phyloP scores from a whole-genome alignment of 345 rosid genomes.

The Pelargonium nanum region DNA sequence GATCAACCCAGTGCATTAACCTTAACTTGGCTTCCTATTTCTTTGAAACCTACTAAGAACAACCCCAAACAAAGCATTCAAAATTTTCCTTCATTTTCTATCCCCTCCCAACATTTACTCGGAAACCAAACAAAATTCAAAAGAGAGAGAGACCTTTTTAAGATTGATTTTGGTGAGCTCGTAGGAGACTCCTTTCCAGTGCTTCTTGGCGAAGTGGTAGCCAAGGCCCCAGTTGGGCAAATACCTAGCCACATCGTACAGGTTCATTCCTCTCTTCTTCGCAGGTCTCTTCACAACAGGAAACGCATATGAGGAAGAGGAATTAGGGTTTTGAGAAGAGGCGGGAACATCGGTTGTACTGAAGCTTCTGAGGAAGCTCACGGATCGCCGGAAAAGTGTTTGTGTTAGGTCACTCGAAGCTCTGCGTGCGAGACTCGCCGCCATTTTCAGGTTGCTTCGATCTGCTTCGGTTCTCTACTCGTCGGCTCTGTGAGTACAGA shows the following conservation, averaged over 20 bases:
- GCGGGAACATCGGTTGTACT: slow-evolving; percentile 25
- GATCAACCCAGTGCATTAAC: background rate
- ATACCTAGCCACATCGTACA: slow-evolving; percentile 90
- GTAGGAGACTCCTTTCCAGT: slow-evolving; percentile 78
- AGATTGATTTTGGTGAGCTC: slow-evolving; percentile 93
- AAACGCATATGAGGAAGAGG: slow-evolving; percentile 20
- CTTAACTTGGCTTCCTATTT: background rate
- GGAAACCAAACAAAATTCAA: background rate
- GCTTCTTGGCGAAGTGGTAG: slow-evolving; percentile 88
- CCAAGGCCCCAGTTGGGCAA: slow-evolving; percentile 93
- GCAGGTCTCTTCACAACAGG: slow-evolving; percentile 34
- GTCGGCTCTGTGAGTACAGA: background rate
- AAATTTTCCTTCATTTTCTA: background rate
- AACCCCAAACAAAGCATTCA: background rate
- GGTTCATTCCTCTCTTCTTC: slow-evolving; percentile 78
- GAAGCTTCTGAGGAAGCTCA: slow-evolving; percentile 37
- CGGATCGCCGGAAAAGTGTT: slow-evolving; percentile 28
- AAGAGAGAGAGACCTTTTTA: slow-evolving; percentile 49
- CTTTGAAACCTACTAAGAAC: background rate
- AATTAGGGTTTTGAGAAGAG: slow-evolving; percentile 14
- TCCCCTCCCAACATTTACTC: background rate
- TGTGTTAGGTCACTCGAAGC: slow-evolving; percentile 18
- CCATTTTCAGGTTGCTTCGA: slow-evolving; percentile 15
- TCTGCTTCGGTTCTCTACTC: background rate
- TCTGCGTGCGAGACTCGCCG: slow-evolving; percentile 30